These are phyloP conservation scores for Cucumis melo DNA, from an alignment of 306 rosid genomes.

Conservation along the genomic window DNA sequence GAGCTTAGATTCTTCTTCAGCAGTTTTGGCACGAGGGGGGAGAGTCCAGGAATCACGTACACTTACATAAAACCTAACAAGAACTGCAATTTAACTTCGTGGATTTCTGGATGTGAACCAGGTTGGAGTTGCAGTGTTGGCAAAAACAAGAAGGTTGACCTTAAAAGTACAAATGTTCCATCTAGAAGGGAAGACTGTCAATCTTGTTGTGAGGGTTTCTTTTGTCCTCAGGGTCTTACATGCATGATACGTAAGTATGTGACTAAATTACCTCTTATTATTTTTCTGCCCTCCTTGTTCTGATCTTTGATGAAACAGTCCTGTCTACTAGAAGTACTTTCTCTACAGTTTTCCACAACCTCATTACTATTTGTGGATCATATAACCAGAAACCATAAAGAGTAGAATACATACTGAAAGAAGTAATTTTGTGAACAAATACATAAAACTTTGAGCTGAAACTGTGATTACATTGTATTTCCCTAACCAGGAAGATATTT, in stretches of 20 bases:
- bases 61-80: slow-evolving; percentile 39
- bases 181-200: slow-evolving; percentile 31
- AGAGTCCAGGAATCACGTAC: slow-evolving; percentile 10
- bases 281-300: background rate
- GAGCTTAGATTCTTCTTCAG: slow-evolving; percentile 49
- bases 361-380: background rate
- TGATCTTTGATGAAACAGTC: background rate
- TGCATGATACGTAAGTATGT: slow-evolving; percentile 80
- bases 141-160: slow-evolving; percentile 18
- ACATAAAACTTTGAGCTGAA: background rate
- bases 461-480: background rate
- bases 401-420: background rate
- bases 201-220: slow-evolving; percentile 81
- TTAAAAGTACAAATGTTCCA: slow-evolving; percentile 25
- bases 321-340: background rate
- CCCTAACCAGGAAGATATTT: background rate
- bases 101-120: slow-evolving; percentile 72
- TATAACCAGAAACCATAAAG: background rate
- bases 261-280: background rate
- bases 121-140: slow-evolving; percentile 65
- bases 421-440: background rate
- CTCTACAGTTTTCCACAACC: background rate
- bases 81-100: slow-evolving; percentile 61
- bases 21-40: slow-evolving; percentile 19
- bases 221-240: slow-evolving; percentile 69